These are phyloP conservation scores for Jatropha podagrica DNA, from an alignment of 441 rosid genomes.

Conservation along the genomic window DNA sequence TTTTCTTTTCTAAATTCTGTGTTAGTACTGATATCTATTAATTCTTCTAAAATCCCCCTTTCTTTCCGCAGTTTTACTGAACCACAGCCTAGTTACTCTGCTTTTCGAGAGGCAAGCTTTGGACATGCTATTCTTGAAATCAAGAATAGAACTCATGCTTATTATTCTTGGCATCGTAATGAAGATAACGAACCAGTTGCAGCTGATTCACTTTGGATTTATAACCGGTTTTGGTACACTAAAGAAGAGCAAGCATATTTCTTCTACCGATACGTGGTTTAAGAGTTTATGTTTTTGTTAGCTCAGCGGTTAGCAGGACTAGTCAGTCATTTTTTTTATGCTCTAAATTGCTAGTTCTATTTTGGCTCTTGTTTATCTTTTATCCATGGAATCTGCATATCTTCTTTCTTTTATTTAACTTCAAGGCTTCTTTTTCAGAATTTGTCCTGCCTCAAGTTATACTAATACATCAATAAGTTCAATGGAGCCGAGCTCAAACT, in stretches of 20 bases:
- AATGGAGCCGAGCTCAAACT: too few species aligned
- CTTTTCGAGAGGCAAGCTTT: constrained; percentile 49
- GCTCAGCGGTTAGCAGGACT: neutral
- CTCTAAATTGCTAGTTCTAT: neutral
- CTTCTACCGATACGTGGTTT: neutral
- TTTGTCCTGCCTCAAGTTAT: too few species aligned
- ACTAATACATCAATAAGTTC: too few species aligned
- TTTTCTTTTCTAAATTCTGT: neutral
- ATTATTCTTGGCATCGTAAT: constrained; percentile 46
- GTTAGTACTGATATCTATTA: neutral
- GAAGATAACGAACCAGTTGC: constrained; percentile 34
- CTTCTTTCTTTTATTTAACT: neutral
- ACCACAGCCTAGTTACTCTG: constrained; percentile 45
- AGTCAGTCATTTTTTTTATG: neutral
- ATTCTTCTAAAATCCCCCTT: neutral
- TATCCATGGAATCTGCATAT: neutral
- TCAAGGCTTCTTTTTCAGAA: neutral
- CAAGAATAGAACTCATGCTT: constrained; percentile 45
- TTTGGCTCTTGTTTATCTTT: neutral
- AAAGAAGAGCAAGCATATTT: constrained; percentile 23
- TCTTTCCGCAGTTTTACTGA: constrained; percentile 28
- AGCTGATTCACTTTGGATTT: constrained; percentile 43
- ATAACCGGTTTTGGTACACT: constrained; percentile 38
- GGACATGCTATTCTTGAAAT: constrained; percentile 57
- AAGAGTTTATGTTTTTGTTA: neutral